Percentiles rank a stretch among this genome's conserved stretches.
These are phyloP conservation scores for Hyphodiscus sp. DNA, from an alignment of 2,329 filamentous ascomycete genomes.

Conservation along the genomic window DNA sequence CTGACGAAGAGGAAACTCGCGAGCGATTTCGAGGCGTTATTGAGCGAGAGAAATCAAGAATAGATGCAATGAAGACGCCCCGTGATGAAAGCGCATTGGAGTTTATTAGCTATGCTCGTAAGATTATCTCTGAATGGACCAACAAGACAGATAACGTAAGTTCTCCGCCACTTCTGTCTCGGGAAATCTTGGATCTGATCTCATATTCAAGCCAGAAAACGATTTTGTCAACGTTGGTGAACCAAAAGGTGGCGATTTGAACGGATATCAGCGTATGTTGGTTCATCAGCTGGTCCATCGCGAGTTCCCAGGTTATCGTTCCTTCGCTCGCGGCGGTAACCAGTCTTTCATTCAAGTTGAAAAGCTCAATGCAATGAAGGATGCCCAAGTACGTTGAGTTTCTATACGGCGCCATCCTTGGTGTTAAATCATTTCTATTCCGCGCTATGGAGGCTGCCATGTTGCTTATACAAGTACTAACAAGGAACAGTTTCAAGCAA, in stretches of 20 bases:
- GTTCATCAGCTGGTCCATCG: conserved; percentile 60
- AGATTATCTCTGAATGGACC: conserved; percentile 23
- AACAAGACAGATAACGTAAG: conserved; percentile 18
- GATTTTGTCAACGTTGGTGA: conserved; percentile 41
- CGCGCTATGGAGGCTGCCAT: not conserved
- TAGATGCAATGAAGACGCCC: conserved; percentile 20
- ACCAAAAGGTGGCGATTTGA: conserved; percentile 33
- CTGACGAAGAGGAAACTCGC: conserved; percentile 45
- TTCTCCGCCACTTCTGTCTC: not conserved
- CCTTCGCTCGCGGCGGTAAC: conserved; percentile 20
- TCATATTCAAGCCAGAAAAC: not conserved
- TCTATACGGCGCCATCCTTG: not conserved
- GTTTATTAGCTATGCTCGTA: conserved; percentile 22
- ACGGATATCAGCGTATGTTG: conserved; percentile 56
- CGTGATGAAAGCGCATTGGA: conserved; percentile 18
- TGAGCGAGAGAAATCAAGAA: conserved; percentile 21
- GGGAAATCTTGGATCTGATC: not conserved
- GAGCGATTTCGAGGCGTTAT: conserved; percentile 27
- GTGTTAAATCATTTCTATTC: not conserved
- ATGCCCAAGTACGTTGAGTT: conserved; percentile 14
- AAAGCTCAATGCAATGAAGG: conserved; percentile 18
- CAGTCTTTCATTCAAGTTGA: conserved; percentile 29
- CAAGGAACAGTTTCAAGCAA: not conserved
- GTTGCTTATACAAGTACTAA: not conserved
- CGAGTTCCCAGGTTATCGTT: conserved; percentile 42